phyloP scores from a whole-genome alignment of 176 grass and related monocot genomes.

The Zoysia pacifica region DNA sequence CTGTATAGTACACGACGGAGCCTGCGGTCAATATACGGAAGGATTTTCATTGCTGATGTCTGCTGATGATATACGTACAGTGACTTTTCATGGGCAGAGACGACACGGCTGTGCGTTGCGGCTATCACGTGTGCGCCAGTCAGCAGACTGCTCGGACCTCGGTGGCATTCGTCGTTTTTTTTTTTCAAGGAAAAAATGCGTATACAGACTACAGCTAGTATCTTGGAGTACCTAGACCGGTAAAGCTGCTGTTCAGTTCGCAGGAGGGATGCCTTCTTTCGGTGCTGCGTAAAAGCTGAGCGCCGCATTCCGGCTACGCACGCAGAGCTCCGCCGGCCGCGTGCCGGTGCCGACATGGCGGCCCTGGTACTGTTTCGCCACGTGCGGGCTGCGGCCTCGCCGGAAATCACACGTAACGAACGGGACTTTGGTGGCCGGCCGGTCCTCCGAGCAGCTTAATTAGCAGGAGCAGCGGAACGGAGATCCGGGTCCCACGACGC shows the following conservation, averaged over 20 bases:
- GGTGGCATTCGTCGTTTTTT: not conserved
- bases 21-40: too few relatives aligned
- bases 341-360: slow-evolving; percentile 1
- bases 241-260: not conserved
- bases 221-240: too few relatives aligned
- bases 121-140: not conserved
- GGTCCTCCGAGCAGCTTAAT: not conserved
- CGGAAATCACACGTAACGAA: not conserved
- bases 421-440: not conserved
- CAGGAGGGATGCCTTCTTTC: not conserved
- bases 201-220: too few relatives aligned
- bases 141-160: not conserved
- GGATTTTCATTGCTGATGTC: too few relatives aligned
- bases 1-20: too few relatives aligned
- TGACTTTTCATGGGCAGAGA: too few relatives aligned
- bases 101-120: not conserved
- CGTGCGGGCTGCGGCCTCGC: not conserved
- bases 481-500: not conserved
- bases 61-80: too few relatives aligned
- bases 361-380: not conserved
- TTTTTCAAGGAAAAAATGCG: too few relatives aligned
- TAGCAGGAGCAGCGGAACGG: not conserved
- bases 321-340: not conserved
- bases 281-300: not conserved
- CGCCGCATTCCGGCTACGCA: not conserved